Base-by-base conservation (phyloP, 139 green algal species). In the Eudorina sp. region DNA sequence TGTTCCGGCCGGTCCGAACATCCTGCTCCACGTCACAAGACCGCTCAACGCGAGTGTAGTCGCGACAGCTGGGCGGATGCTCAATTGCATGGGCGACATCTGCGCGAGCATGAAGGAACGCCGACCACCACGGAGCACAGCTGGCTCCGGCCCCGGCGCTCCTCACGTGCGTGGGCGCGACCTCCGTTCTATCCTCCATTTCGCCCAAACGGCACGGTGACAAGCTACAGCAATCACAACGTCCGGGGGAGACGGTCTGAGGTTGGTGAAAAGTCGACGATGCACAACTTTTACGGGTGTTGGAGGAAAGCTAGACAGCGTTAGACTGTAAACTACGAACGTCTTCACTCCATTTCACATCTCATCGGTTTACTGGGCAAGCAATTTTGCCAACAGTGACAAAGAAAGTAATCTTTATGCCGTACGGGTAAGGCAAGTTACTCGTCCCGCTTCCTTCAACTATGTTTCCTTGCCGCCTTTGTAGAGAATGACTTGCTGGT, bases 11-110 rank as follows among this genome's bases (percentile, higher is more conserved):
- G 40, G 53, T 72, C 4, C 36, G 53, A 34, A 21, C 31, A 68
- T 48, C 75, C 1, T 51, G 51, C 75, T 84, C 77, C 53, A 84
- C 38, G 6, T 53, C 9, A n/a, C 77, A 84, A 29, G 38, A 21
- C 36, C 77, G 77, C 53, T 72, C 23, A 40, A 84, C 77, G 2
- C 40, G 34, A 27, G 34, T 72, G 27, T 70, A 84, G 36, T 84
- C 77, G 2, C 53, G 53, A 40, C 77, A 84, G 9, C 48, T 53
- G 29, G 53, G 53, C 31, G 76, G 76, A 16, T 64, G 27, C 23
- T 40, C 38, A 29, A 40, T 18, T 16, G 16, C 16, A 34, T 81
- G 73, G 25, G 43, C 34, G 29, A 81, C 73, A 23, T 83, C 76
- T 19, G 76, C 76, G 13, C 51, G 76, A 16, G 76, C 76, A 19